phyloP scores from a whole-genome alignment of 2,329 filamentous ascomycete species.

The Colletotrichum paranaense region DNA sequence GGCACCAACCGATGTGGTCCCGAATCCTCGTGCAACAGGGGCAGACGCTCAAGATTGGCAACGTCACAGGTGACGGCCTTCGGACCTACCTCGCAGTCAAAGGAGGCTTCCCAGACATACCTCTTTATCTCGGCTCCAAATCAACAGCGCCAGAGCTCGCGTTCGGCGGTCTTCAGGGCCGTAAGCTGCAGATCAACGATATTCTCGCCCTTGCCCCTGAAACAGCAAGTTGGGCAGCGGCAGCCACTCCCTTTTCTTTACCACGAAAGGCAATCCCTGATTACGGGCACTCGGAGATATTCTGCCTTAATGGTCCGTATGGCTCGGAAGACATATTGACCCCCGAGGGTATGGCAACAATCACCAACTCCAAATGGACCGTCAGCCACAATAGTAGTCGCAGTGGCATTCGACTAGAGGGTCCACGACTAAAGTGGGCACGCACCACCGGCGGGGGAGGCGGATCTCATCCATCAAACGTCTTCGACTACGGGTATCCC shows the following conservation, averaged over 20 bases:
- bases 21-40: not conserved
- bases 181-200: constrained; percentile 65
- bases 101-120: constrained; percentile 52
- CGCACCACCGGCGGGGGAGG: constrained; percentile 70
- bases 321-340: constrained; percentile 45
- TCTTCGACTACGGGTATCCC: constrained; percentile 70
- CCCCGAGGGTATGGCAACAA: constrained; percentile 63
- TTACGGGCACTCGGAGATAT: constrained; percentile 35
- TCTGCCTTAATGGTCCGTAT: constrained; percentile 46
- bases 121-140: constrained; percentile 69
- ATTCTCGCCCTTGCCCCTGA: constrained; percentile 54
- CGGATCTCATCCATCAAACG: constrained; percentile 70
- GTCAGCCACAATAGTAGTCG: constrained; percentile 71
- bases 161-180: constrained; percentile 70
- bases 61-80: constrained; percentile 61
- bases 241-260: not conserved
- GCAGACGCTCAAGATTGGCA: constrained; percentile 48
- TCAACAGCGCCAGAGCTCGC: constrained; percentile 67
- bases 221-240: constrained; percentile 31
- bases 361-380: constrained; percentile 69
- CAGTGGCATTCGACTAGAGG: constrained; percentile 69
- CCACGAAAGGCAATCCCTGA: constrained; percentile 27
- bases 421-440: constrained; percentile 69
- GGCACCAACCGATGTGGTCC: not conserved
- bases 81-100: constrained; percentile 68